Percentiles rank a stretch among this genome's conserved stretches.
Conservation (phyloP, 2,329 filamentous ascomycete genomes). For the Fusarium coicis region DNA sequence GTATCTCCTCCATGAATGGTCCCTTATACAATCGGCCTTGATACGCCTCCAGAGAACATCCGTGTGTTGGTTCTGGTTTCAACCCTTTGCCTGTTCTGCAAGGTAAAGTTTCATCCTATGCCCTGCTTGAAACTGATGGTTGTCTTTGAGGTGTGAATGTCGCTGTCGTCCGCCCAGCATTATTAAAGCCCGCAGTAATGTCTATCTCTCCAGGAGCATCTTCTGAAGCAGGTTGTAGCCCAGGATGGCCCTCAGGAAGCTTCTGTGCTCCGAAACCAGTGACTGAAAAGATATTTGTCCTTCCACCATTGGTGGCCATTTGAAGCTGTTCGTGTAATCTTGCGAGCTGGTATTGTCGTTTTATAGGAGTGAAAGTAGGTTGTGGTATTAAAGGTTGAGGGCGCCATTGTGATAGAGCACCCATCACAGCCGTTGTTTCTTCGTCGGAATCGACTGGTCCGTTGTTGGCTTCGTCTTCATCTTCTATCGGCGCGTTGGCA, state of each 20-base stretch:
- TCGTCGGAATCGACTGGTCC: conserved; percentile 93
- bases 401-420: conserved; percentile 77
- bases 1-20: background rate
- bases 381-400: conserved; percentile 82
- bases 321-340: conserved; percentile 73
- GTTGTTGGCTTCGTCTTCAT: conserved; percentile 82
- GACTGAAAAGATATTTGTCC: conserved; percentile 73
- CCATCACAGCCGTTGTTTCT: conserved; percentile 90
- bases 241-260: conserved; percentile 61
- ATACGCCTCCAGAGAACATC: background rate
- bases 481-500: conserved; percentile 89
- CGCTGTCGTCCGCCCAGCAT: conserved; percentile 54
- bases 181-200: conserved; percentile 51
- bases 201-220: conserved; percentile 70
- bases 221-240: conserved; percentile 58
- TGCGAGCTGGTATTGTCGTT: conserved; percentile 70
- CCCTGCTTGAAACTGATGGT: conserved; percentile 60
- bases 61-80: background rate
- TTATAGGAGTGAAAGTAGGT: conserved; percentile 69
- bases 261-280: conserved; percentile 66
- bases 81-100: background rate
- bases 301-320: conserved; percentile 73
- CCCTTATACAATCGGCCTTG: background rate
- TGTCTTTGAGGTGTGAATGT: conserved; percentile 59
- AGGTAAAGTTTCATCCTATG: conserved; percentile 47